These are phyloP conservation scores for Coemansia sp. DNA, from an alignment of 192 early-diverging fungal genomes.

Conservation along the genomic window DNA sequence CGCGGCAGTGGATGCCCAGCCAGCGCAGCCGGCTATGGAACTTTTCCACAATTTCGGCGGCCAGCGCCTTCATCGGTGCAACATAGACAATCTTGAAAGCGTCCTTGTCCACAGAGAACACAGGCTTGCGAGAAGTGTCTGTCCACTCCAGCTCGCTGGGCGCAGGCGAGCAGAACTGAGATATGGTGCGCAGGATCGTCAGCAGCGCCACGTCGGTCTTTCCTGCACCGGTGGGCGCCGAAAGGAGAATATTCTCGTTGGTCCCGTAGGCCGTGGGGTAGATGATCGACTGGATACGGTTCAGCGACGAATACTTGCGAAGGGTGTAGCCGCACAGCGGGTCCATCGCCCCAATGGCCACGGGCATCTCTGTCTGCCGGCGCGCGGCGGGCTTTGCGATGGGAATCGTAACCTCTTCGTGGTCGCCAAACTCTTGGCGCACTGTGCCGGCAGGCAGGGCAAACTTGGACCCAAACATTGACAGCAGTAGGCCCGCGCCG, in stretches of 20 bases:
- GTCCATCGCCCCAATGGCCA: slow-evolving; percentile 69
- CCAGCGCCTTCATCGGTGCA: slow-evolving; percentile 97
- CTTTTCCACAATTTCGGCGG: slow-evolving; percentile 91
- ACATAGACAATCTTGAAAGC: slow-evolving; percentile 99
- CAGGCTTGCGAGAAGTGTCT: slow-evolving; percentile 27
- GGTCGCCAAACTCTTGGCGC: slow-evolving; percentile 69
- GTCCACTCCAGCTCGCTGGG: slow-evolving; percentile 35
- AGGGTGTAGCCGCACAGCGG: slow-evolving; percentile 70
- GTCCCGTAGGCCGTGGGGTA: slow-evolving; percentile 88
- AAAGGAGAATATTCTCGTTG: slow-evolving; percentile 98
- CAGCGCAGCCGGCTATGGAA: slow-evolving; percentile 77
- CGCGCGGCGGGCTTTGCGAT: slow-evolving; percentile 61
- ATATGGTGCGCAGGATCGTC: slow-evolving; percentile 75
- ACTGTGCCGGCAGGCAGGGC: slow-evolving; percentile 70
- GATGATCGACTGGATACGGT: slow-evolving; percentile 94
- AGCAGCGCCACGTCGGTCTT: slow-evolving; percentile 98
- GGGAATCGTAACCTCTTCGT: slow-evolving; percentile 91
- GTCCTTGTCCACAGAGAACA: slow-evolving; percentile 63
- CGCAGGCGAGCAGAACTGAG: slow-evolving; percentile 63
- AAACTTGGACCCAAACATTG: slow-evolving; percentile 72
- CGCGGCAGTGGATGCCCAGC: slow-evolving; percentile 81
- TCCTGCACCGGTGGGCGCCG: slow-evolving; percentile 96
- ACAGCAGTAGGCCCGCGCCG: slow-evolving; percentile 66
- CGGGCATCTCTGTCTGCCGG: slow-evolving; percentile 56
- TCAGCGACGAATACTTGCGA: slow-evolving; percentile 80